Evolutionary conservation across 345 rosid species (phyloP), one percentile per base, ranked within the genome.

Genomic region (Conringia planisiliqua): DNA sequence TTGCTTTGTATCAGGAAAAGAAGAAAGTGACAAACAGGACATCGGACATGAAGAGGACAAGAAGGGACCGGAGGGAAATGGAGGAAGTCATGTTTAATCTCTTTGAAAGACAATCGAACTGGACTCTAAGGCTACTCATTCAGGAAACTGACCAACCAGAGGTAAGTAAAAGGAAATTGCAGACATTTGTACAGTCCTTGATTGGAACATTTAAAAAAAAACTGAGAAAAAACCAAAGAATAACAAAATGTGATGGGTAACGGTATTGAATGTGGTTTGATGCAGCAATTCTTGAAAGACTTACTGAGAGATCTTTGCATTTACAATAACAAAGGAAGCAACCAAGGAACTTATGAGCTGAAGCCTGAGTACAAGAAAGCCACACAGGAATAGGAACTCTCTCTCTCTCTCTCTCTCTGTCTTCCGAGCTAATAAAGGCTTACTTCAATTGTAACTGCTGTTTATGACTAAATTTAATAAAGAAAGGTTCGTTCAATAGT

Each of bases 91-190:
- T 88, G 96, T 91, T 93, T 74, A 93, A 91, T 84, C 96, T 89
- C 30, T 91, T 93, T 24, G 97, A 93, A 80, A 88, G 92, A 79
- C 96, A 93, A 82, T 64, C 91, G 4, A 89, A 93, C 74, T 93
- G 97, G 96, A 88, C 91, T 51, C 60, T 87, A 58, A 85, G 87
- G 71, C 90, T 76, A 57, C 86, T 93, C 36, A 86, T 93, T 78
- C 90, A 88, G 46, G 93, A 93, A 83, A 93, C 98, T 0, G 91
- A 91, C 70, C 98, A 91, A 66, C 98, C 98, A 33, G 97, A 86
- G 85, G 96, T 91, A 87, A 46, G 85, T 57, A 27, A 27, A 47
- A 47, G 48, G 51, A 47, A 38, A 36, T 7, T 48, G 32, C 5
- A 36, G 18, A 40, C 7, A 38, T 38, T 59, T 29, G 22, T 55